Evolutionary conservation across 371 early-diverging fungal species (phyloP).

Genomic region (Circinella umbellata): DNA sequence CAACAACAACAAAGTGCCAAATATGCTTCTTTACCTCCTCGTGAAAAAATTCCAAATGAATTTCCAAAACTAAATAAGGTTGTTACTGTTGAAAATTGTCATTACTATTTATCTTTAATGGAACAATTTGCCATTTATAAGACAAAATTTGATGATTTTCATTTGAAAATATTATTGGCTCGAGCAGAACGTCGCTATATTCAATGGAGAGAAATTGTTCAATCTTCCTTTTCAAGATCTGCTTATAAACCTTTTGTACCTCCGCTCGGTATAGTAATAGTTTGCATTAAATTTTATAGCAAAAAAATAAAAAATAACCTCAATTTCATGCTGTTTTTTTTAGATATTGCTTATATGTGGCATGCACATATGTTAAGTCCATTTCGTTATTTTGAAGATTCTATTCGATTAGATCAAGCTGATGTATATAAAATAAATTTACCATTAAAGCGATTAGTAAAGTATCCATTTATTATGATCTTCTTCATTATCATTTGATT

Average conservation of each 20-base stretch:
- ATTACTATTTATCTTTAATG: conserved; percentile 21
- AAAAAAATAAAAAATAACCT: too few species aligned
- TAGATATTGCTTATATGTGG: conserved; percentile 50
- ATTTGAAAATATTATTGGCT: conserved; percentile 9
- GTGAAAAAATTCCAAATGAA: neutral
- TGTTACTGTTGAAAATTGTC: conserved; percentile 17
- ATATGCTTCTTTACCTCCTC: neutral
- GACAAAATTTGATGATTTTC: neutral
- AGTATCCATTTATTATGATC: neutral
- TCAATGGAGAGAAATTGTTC: neutral
- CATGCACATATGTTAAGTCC: conserved; percentile 48
- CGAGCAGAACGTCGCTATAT: conserved; percentile 21
- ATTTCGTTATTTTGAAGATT: conserved; percentile 47
- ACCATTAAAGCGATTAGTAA: conserved; percentile 13
- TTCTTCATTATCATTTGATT: too few species aligned
- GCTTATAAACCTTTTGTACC: neutral
- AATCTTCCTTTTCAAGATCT: neutral
- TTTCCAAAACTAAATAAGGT: conserved; percentile 17
- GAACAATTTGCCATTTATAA: conserved; percentile 15
- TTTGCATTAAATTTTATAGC: neutral
- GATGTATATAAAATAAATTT: neutral
- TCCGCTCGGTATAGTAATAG: conserved; percentile 5
- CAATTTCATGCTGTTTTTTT: too few species aligned
- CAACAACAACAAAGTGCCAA: neutral
- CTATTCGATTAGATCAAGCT: conserved; percentile 27